A percentile compares a stretch with the other conserved stretches of the same genome.
phyloP scores from a whole-genome alignment of 805 yeast species.

The Diddensiella caesifluorescens region DNA sequence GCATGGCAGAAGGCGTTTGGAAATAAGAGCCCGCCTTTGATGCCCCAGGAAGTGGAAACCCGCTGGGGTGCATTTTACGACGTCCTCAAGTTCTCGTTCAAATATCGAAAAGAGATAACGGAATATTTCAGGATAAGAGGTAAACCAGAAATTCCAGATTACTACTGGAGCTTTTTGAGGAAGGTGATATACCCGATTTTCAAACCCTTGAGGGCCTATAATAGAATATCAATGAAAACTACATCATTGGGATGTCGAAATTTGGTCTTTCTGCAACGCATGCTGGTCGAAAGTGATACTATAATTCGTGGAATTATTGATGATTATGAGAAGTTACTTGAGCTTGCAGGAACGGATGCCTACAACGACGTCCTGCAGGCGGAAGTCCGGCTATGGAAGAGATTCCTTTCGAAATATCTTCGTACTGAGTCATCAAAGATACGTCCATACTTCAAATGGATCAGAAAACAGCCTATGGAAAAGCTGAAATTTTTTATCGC shows the following conservation, averaged over 20 bases:
- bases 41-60: background rate
- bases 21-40: background rate
- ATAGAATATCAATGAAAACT: background rate
- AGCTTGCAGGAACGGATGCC: background rate
- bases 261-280: background rate
- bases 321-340: background rate
- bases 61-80: background rate
- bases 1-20: background rate
- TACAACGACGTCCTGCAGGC: background rate
- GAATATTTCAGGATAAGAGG: background rate
- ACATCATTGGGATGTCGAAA: background rate
- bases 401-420: background rate
- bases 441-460: background rate
- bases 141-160: background rate
- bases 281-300: background rate
- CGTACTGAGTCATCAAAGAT: background rate
- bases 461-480: background rate
- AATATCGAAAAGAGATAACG: too few species aligned
- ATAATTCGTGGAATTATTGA: too few species aligned
- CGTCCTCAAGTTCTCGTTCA: background rate
- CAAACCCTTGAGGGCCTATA: background rate
- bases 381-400: background rate
- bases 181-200: background rate
- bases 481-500: background rate
- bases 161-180: background rate